phyloP scores from a whole-genome alignment of 1,284 basidiomycete species.

The Volvariella surrecta region DNA sequence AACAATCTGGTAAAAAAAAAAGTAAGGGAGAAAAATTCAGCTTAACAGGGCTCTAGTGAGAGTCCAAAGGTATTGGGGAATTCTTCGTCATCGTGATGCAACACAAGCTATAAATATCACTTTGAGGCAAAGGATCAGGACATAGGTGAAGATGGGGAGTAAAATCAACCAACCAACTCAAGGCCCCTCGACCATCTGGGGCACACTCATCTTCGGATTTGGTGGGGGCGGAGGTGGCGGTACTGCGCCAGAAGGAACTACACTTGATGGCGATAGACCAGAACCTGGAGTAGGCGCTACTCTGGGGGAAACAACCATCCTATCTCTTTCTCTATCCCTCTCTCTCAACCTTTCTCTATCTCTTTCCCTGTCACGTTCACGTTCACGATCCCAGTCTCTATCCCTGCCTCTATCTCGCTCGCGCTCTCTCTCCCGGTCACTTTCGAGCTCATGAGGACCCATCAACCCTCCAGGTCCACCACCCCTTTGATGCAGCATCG shows the following conservation, averaged over 20 bases:
- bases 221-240: constrained; percentile 17
- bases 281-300: too few species aligned
- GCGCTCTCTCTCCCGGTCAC: neutral
- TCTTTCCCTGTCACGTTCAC: constrained; percentile 9
- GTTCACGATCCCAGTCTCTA: constrained; percentile 11
- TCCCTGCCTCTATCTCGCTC: too few species aligned
- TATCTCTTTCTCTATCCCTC: constrained; percentile 6
- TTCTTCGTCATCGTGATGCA: too few species aligned
- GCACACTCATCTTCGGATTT: constrained; percentile 27
- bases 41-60: too few species aligned
- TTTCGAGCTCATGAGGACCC: constrained; percentile 9
- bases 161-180: too few species aligned
- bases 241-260: constrained; percentile 8
- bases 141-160: too few species aligned
- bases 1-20: too few species aligned
- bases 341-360: too few species aligned
- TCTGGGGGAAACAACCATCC: neutral
- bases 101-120: too few species aligned
- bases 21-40: too few species aligned
- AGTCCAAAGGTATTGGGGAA: too few species aligned
- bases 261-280: constrained; percentile 15
- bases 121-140: too few species aligned
- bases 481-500: constrained; percentile 5
- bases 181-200: constrained; percentile 29
- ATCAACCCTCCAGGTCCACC: neutral